Evolutionary conservation across 306 rosid species (phyloP), one percentile per base, ranked within the genome.

Genomic region (Carpinus viminea): DNA sequence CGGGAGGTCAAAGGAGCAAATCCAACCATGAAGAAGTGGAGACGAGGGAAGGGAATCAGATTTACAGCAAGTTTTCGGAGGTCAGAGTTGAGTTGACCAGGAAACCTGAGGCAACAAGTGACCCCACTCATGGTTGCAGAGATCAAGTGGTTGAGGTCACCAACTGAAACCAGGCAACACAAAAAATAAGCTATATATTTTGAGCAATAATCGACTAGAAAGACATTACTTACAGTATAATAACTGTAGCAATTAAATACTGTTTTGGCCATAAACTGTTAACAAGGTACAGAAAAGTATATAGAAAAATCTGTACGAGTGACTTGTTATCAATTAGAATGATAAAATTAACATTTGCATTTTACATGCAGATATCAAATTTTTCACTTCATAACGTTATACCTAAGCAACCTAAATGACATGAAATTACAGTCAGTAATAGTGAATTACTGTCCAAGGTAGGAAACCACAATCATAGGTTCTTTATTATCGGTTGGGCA

Each of bases 41-140:
- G 72, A 21, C 91, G 91, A 18, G 91, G 91, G 79, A 87, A 87
- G 52, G 91, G 91, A 61, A 87, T 87, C 72, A 87, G 87, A 73
- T 88, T 88, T 61, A 88, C 91, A 15, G 91, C 89, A 53, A 88
- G 70, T 78, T 88, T 88, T 55, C 89, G 68, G 52, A 88, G 86
- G 79, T 88, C 91, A 70, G 91, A 88, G 84, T 88, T 88, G 59
- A 88, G 89, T 64, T 88, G 91, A 69, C 91, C 89, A 0, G 91
- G 91, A 84, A 88, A 88, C 41, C 91, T 85, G 72, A 88, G 87
- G 75, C 91, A 85, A 84, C 91, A 88, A 51, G 91, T 88, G 57
- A 87, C 91, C 10, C 91, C 91, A 83, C 91, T 87, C 91, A 87
- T 87, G 75, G 91, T 87, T 12, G 91, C 91, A 8, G 91, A 87